Base-by-base conservation (phyloP, 805 yeast genomes). In the Candida arabinofermentans region DNA sequence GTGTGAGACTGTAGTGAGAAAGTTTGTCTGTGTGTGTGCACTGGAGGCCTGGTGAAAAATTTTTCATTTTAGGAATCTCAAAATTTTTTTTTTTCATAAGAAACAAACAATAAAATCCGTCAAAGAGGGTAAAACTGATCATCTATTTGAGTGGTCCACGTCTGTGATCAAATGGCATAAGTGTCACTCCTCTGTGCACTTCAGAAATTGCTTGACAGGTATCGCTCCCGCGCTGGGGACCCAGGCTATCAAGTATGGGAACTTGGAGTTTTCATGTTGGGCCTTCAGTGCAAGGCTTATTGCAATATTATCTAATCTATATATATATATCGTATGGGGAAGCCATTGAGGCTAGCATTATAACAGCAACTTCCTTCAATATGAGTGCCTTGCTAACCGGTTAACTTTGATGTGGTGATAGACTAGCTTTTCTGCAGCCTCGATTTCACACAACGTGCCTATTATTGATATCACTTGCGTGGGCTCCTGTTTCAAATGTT, bases 31-130 rank as follows among this genome's bases (percentile, higher is more conserved):
- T 33, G 24, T 13, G 16, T 13, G n/a, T 14, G 12, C 23, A 14
- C 31, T 17, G 34, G 39, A 39, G 21, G 33, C 40, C 34, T 29
- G 38, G 44, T 47, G 52, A 47, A 52, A 51, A 50, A 49, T 49
- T 49, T 51, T 47, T 50, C 48, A 43, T 31, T 29, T 26, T 26
- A 27, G 29, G 35, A 42, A 48, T 49, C 43, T 48, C 10, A 13
- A 8, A 35, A 19, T 34, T 40, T 40, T 42, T 45, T 34, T 44
- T 29, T 39, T 33, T 26, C 24, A 27, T 31, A 14, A 3, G 7
- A 19, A 19, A 31, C n/a, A 18, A 13, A 10, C 18, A 9, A 17
- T 31, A 23, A 19, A 9, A 18, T 19, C 34, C 13, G 10, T 27
- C 7, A 14, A 14, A 29, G 32, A 29, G 32, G 30, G 32, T 29